phyloP scores from a whole-genome alignment of 352 stramenopile genomes.

The Stephanocyclus meneghinianus region DNA sequence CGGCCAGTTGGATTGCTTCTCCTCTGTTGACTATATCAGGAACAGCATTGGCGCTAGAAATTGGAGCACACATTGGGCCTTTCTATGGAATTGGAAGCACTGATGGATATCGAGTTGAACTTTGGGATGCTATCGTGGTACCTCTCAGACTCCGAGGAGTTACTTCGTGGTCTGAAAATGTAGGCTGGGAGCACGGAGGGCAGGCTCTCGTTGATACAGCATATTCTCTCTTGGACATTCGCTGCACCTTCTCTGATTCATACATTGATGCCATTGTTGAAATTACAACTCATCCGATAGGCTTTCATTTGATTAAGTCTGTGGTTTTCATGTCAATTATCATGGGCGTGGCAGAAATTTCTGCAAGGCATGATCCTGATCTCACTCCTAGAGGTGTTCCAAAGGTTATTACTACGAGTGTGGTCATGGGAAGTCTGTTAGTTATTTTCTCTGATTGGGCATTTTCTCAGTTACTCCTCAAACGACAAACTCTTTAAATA shows the following conservation, averaged over 20 bases:
- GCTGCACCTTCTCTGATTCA: slow-evolving; percentile 31
- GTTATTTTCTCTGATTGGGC: slow-evolving; percentile 80
- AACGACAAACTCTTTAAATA: slow-evolving; percentile 29
- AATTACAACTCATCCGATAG: slow-evolving; percentile 70
- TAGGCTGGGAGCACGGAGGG: slow-evolving; percentile 23
- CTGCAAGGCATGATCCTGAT: slow-evolving; percentile 52
- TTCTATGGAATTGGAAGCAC: slow-evolving; percentile 66
- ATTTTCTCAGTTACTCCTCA: slow-evolving; percentile 74
- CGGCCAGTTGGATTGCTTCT: slow-evolving; percentile 66
- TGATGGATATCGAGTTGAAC: slow-evolving; percentile 51
- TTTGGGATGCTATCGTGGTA: slow-evolving; percentile 58
- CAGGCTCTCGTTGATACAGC: slow-evolving; percentile 15
- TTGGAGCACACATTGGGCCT: slow-evolving; percentile 66
- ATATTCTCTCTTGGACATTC: slow-evolving; percentile 38
- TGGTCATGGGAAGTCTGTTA: slow-evolving; percentile 68
- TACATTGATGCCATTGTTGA: slow-evolving; percentile 60
- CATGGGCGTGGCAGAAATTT: slow-evolving; percentile 65
- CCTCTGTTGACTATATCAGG: slow-evolving; percentile 71
- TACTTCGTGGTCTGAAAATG: slow-evolving; percentile 37
- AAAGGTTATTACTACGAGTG: slow-evolving; percentile 70
- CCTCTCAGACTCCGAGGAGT: slow-evolving; percentile 52
- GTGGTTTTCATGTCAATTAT: slow-evolving; percentile 72
- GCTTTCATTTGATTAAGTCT: slow-evolving; percentile 69
- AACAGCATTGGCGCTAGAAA: slow-evolving; percentile 58
- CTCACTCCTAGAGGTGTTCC: slow-evolving; percentile 71